A percentile compares a stretch with the other conserved stretches of the same genome.
These are phyloP conservation scores for Penstemon barbatus DNA, from an alignment of 257 asterid species.

Conservation along the genomic window DNA sequence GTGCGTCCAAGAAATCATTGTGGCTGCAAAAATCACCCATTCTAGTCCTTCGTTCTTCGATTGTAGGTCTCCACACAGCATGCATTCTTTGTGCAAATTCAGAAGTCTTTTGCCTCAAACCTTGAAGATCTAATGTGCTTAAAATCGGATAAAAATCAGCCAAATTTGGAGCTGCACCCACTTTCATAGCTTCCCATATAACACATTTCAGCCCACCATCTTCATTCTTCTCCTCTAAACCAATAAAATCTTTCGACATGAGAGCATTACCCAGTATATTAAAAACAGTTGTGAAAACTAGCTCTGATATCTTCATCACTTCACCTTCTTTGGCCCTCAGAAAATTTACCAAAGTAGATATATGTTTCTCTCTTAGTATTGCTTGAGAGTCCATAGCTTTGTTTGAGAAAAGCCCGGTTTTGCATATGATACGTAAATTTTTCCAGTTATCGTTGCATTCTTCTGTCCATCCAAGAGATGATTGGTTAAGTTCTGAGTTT, in stretches of 20 bases:
- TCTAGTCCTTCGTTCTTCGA: constrained; percentile 35
- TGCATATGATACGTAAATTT: constrained; percentile 26
- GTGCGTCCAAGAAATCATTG: constrained; percentile 33
- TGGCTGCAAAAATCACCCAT: background rate
- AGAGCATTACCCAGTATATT: constrained; percentile 38
- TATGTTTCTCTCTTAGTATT: constrained; percentile 33
- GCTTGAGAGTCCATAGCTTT: constrained; percentile 34
- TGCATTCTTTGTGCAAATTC: background rate
- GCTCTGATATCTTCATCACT: constrained; percentile 28
- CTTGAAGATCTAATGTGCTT: constrained; percentile 40
- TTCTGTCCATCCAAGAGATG: constrained; percentile 34
- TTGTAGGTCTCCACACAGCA: constrained; percentile 35
- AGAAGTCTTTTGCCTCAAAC: constrained; percentile 24
- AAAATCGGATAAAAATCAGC: constrained; percentile 43
- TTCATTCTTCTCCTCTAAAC: constrained; percentile 23
- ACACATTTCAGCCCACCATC: background rate
- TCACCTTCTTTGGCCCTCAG: constrained; percentile 35
- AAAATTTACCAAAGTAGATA: constrained; percentile 34
- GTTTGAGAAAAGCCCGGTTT: constrained; percentile 38
- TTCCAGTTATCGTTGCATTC: constrained; percentile 30
- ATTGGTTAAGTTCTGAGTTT: constrained; percentile 26
- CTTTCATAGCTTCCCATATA: constrained; percentile 26
- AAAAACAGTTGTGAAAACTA: constrained; percentile 34
- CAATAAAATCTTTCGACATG: constrained; percentile 35
- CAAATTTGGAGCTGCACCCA: constrained; percentile 28